These are phyloP conservation scores for Acanthamoeba healyi DNA, from an alignment of 208 protist species.

Conservation along the genomic window DNA sequence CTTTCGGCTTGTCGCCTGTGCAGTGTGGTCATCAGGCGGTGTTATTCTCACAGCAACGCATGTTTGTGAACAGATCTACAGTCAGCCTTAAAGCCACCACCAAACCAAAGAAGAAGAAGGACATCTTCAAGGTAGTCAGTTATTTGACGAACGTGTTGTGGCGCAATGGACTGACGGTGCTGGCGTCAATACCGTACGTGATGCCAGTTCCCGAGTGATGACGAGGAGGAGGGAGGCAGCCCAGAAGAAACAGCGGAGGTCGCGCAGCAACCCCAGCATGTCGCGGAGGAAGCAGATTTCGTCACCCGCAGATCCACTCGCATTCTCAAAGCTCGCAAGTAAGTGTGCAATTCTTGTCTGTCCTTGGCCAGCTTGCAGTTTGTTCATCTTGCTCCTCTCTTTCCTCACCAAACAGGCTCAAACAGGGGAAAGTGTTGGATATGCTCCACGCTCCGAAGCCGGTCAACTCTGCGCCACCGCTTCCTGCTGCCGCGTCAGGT, in stretches of 20 bases:
- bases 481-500: background rate
- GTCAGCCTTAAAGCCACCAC: background rate
- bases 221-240: background rate
- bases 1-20: too few species aligned
- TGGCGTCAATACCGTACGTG: too few species aligned
- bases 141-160: background rate
- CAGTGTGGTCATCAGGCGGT: background rate
- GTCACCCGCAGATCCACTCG: background rate
- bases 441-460: background rate
- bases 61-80: background rate
- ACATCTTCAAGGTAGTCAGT: background rate
- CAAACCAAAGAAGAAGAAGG: background rate
- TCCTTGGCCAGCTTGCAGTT: background rate
- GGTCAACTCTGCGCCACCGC: background rate
- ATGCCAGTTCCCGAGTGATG: slow-evolving; percentile 53
- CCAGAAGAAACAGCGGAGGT: background rate
- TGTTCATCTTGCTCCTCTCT: background rate
- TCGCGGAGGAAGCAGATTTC: background rate
- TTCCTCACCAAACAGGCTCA: background rate
- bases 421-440: slow-evolving; percentile 9
- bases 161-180: background rate
- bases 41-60: background rate
- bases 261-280: background rate
- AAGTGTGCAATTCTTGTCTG: too few species aligned
- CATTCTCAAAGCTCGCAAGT: background rate